These are phyloP conservation scores for Ophiostoma sp. DNA, from an alignment of 2,329 filamentous ascomycete species.

Conservation along the genomic window DNA sequence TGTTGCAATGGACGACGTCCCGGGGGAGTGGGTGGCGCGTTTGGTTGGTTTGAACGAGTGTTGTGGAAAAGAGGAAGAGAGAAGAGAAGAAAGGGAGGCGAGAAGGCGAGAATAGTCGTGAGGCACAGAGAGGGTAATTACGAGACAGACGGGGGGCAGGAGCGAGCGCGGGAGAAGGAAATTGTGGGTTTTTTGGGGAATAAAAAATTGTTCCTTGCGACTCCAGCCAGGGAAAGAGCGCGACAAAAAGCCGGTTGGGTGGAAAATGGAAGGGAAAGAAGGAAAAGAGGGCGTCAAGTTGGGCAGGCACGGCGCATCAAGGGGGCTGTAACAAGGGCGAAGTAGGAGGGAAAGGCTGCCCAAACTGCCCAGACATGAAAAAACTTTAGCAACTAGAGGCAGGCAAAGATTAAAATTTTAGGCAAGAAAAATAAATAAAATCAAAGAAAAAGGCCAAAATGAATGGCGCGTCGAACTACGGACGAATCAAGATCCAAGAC, in stretches of 20 bases:
- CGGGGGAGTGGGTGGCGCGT: not conserved
- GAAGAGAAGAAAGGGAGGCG: not conserved
- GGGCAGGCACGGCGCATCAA: slow-evolving; percentile 16
- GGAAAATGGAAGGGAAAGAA: not conserved
- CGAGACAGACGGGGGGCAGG: not conserved
- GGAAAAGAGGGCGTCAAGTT: slow-evolving; percentile 3
- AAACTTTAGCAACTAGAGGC: not conserved
- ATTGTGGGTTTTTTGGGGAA: not conserved
- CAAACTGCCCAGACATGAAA: not conserved
- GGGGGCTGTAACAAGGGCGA: not conserved
- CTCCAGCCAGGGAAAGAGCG: not conserved
- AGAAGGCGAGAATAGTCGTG: not conserved
- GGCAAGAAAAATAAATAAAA: not conserved
- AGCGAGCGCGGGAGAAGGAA: not conserved
- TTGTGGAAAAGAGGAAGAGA: not conserved
- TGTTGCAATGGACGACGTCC: not conserved
- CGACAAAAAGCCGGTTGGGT: not conserved
- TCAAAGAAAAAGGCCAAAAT: not conserved
- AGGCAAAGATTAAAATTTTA: not conserved
- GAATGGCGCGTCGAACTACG: not conserved
- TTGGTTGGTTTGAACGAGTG: not conserved
- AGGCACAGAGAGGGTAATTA: not conserved
- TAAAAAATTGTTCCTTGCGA: slow-evolving; percentile 12
- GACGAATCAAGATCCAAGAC: not conserved
- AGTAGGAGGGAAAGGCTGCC: not conserved